Evolutionary conservation across 2,329 filamentous ascomycete genomes (phyloP), one percentile per base, ranked within the genome.

Genomic region (Coleophoma crateriformis): DNA sequence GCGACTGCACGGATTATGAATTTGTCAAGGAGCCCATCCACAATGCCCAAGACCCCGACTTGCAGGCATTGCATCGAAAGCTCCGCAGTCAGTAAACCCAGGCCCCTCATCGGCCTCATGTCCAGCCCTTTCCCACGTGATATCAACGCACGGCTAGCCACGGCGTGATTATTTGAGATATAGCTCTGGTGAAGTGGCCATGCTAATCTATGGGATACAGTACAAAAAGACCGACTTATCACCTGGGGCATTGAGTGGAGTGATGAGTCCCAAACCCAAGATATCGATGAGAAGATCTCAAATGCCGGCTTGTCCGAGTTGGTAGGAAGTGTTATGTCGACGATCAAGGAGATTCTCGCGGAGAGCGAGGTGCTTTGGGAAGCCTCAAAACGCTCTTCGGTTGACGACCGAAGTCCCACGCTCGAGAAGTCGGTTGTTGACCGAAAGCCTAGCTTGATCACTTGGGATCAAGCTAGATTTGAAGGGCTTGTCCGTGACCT

Each of bases 171-270:
- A 27, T 27, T 10, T 7, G 8, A 3, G 27, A 27, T 27, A 10
- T 27, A 3, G 27, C 27, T 7, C 27, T 7, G 27, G 3, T 27
- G 27, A 27, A 27, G 27, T 27, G 27, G 27, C 27, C 27, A 27
- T 27, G 27, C 27, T 27, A 27, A 27, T 10, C 27, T 7, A 27
- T 27, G 27, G 27, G 7, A 7, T 27, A 7, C 8, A 27, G 27
- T 27, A 27, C 27, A 38, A 38, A 61, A 64, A 49, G 86, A 90
- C 69, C 78, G 88, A 14, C 73, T 91, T 43, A 82, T 88, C 51
- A 85, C 82, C 52, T 92, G 88, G 88, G 88, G 87, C 0, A 72
- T 90, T 47, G 85, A 90, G 65, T 92, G 88, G 88, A 87, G 83
- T 49, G 87, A 90, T 64, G 82, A 84, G 40, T 70, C 71, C 14